Evolutionary conservation across 352 stramenopile species (phyloP), one percentile per base, ranked within the genome.

Genomic region (Phytophthora nicotianae): DNA sequence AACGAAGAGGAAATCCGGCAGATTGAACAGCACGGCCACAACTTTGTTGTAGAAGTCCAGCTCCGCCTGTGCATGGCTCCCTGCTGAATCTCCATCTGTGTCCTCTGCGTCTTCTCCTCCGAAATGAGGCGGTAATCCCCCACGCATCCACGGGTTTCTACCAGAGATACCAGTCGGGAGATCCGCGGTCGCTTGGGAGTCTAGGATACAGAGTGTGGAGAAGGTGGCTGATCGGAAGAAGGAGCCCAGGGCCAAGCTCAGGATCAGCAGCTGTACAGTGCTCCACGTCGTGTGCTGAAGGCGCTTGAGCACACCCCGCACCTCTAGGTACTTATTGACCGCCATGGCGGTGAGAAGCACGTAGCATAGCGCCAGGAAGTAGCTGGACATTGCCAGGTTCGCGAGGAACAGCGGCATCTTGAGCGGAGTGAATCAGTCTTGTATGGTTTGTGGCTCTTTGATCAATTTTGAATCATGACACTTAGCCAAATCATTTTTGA

Each of bases 1-100:
- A 40, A 97, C 84, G 50, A 95, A 96, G 16, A 96, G 72, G 58
- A 96, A 97, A 60, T 97, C 91, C n/a, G 91, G 91, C 46, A 97
- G 58, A 55, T 97, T 95, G 72, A 97, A 97, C 5, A 97, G 79
- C 66, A 97, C 86, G 5, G 86, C 86, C 45, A 95, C 86, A 20
- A 95, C 86, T 65, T 95, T 93, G 80, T 95, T 95, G 83, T 95
- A 95, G 37, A 95, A 95, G 46, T 93, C 82, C 5, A 95, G 75
- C 60, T 95, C 86, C 8, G 72, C 69, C 56, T 89, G 70, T n/a
- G 70, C 58, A 8, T 70, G 61, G 45, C 66, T 65, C 16, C 65
- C 58, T 45, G 17, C 47, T 26, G 42, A 56, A 13, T 58, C 53
- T 56, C 56, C 49, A 50, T 64, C 58, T 21, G 46, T 48, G 9